Evolutionary conservation across 2,329 filamentous ascomycete species (phyloP).

Genomic region (Albophoma yamanashiensis): DNA sequence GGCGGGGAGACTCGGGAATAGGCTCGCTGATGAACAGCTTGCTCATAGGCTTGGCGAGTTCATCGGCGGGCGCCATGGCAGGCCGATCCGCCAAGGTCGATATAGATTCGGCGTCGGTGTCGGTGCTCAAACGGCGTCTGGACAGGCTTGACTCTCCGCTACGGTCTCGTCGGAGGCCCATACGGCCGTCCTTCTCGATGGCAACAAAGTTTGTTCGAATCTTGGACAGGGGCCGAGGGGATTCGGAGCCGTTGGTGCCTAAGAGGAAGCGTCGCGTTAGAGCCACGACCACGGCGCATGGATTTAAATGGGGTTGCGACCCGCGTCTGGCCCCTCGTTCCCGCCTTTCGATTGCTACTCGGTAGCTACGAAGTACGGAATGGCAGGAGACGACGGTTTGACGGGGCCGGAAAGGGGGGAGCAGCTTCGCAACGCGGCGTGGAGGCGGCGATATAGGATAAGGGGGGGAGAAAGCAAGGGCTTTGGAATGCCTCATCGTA

Average conservation of each 20-base stretch:
- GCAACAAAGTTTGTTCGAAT: constrained; percentile 67
- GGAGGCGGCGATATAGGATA: not conserved
- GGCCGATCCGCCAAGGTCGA: constrained; percentile 27
- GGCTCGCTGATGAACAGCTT: constrained; percentile 23
- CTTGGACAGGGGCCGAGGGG: constrained; percentile 59
- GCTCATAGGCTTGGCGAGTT: constrained; percentile 6
- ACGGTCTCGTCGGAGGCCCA: constrained; percentile 36
- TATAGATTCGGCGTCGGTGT: constrained; percentile 18
- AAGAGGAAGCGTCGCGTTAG: constrained; percentile 11
- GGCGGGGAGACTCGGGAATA: constrained; percentile 30
- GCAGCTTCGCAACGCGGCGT: not conserved
- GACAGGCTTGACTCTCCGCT: constrained; percentile 28
- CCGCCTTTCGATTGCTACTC: not conserved
- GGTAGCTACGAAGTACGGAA: not conserved
- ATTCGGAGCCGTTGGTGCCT: constrained; percentile 30
- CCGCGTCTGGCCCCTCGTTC: not conserved
- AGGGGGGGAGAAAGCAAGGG: not conserved
- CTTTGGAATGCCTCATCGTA: constrained; percentile 4
- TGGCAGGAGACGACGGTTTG: not conserved
- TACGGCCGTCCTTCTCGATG: constrained; percentile 53
- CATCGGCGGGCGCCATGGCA: constrained; percentile 16
- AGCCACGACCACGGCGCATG: constrained; percentile 8
- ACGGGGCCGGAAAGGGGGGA: not conserved
- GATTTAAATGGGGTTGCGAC: not conserved
- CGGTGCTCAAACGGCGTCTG: constrained; percentile 23